Conservation (phyloP, 805 yeast species). For the Starmerella stigmatis region DNA sequence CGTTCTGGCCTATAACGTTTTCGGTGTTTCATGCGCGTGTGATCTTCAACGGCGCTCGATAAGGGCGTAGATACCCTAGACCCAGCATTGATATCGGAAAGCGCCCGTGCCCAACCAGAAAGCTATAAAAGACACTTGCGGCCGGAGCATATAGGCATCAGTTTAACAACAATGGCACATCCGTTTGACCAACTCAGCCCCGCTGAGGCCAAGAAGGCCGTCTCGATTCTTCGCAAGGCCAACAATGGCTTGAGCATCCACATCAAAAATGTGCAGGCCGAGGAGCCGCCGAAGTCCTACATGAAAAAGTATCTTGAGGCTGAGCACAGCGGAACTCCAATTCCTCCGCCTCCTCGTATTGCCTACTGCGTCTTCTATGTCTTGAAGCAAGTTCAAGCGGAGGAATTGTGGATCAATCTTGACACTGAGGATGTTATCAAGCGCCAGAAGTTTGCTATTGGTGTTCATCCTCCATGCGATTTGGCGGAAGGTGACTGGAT, state of each 20-base stretch:
- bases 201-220: conserved; percentile 27
- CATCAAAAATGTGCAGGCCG: conserved; percentile 28
- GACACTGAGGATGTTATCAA: conserved; percentile 53
- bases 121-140: too few relatives aligned
- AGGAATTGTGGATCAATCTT: conserved; percentile 63
- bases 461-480: conserved; percentile 59
- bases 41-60: too few relatives aligned
- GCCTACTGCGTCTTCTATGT: conserved; percentile 58
- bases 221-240: conserved; percentile 21
- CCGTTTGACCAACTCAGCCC: conserved; percentile 31
- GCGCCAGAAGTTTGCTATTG: conserved; percentile 45
- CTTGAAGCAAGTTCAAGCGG: conserved; percentile 39
- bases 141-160: too few relatives aligned
- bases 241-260: conserved; percentile 28
- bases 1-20: too few relatives aligned
- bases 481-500: conserved; percentile 35
- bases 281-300: conserved; percentile 68
- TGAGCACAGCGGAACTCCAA: conserved; percentile 41
- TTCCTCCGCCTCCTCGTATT: conserved; percentile 55
- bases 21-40: too few relatives aligned
- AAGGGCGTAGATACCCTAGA: too few relatives aligned
- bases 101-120: neutral
- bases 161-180: conserved; percentile 23
- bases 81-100: too few relatives aligned
- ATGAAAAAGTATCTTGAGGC: conserved; percentile 59